Evolutionary conservation across 148 eudicot genomes (phyloP), one percentile per base, ranked within the genome.

Genomic region (Fallopia convolvulus): DNA sequence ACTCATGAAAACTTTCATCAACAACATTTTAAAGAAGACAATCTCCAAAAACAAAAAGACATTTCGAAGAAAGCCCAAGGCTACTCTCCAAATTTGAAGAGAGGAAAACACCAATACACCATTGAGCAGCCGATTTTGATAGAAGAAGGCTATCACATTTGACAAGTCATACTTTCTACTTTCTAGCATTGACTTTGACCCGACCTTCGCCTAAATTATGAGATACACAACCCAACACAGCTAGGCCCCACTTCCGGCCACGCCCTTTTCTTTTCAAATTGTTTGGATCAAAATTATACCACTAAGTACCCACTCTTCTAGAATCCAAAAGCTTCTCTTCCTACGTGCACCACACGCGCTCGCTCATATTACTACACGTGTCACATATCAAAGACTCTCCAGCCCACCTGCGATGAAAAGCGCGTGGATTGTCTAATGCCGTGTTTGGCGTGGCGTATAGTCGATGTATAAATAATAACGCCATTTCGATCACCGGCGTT

Each of bases 371-470:
- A 6, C 6, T 6, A 11, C 72, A 68, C 46, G 72, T 17, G 20
- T 65, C 23, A 14, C 15, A 15, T 26, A 15, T 36, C 9, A 68
- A 0, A 6, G 72, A 39, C 15, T 68, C 46, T 36, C 46, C 72
- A 26, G 8, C 21, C 11, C 72, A 33, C 20, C 6, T 46, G 6
- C 8, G 3, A 14, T 17, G 9, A 17, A 15, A 68, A 68, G 72
- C 72, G 72, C 72, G 72, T 68, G 72, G 44, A 15, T 33, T 10
- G 17, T 36, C 20, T 68, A 33, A 68, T 68, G 44, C 72, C 72
- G 44, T 68, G 72, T 68, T 68, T 68, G 72, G 72, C 20, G 21
- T 33, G 20, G 72, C 70, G 40, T 13, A 30, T 65, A 65, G 72
- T 17, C 10, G 17, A 42, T 36, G 44, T 68, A 68, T 68, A 68